Percentiles rank a stretch among this genome's conserved stretches.
Conservation (phyloP, 1,284 basidiomycete species). For the Rhodotorula sp. region DNA sequence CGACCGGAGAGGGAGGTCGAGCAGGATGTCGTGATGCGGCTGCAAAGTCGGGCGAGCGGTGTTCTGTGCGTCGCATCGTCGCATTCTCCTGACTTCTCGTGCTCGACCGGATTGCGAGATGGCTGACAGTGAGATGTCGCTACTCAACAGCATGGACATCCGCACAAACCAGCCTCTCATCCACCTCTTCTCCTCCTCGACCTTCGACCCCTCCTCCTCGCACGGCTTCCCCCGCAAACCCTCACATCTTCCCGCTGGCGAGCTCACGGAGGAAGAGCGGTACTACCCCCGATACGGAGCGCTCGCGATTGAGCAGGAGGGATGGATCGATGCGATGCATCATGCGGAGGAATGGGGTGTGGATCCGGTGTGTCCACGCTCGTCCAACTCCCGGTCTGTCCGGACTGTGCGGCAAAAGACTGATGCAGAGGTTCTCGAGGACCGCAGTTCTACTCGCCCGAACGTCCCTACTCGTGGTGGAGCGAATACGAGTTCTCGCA, state of each 20-base stretch:
- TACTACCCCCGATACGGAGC: slow-evolving; percentile 53
- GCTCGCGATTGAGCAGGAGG: slow-evolving; percentile 56
- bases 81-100: too few species aligned
- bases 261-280: slow-evolving; percentile 37
- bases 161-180: slow-evolving; percentile 57
- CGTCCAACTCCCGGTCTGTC: not conserved
- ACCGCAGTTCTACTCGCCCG: slow-evolving; percentile 13
- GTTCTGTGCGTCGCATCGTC: slow-evolving; percentile 50
- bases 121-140: not conserved
- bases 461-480: slow-evolving; percentile 23
- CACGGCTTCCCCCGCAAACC: slow-evolving; percentile 51
- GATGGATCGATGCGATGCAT: slow-evolving; percentile 56
- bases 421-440: too few species aligned
- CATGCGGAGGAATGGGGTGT: slow-evolving; percentile 53
- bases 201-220: slow-evolving; percentile 7
- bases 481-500: slow-evolving; percentile 20
- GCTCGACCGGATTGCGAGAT: too few species aligned
- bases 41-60: slow-evolving; percentile 55
- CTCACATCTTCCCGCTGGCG: slow-evolving; percentile 50
- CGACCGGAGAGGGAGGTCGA: slow-evolving; percentile 34
- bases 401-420: too few species aligned
- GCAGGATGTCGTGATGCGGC: slow-evolving; percentile 49
- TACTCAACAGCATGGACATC: slow-evolving; percentile 54
- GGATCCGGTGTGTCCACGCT: slow-evolving; percentile 51
- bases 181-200: not conserved